Base-by-base conservation (phyloP, 2,329 filamentous ascomycete genomes). In the Fusarium virguliforme region DNA sequence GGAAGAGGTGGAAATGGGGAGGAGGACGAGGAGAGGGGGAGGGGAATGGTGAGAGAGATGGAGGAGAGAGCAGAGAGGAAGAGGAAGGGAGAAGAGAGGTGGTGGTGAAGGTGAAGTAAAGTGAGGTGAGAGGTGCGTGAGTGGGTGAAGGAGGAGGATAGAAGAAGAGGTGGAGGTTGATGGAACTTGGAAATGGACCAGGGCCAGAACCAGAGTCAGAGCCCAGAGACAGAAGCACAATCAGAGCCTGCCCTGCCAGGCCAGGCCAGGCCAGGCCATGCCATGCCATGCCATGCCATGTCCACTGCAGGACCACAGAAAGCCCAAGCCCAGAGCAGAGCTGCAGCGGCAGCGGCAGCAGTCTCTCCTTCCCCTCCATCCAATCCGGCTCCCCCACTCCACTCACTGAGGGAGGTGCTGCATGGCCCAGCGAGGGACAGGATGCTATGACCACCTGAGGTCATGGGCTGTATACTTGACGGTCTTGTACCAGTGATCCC, bases 51-150 rank as follows among this genome's bases (percentile, higher is more conserved):
- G 62, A 64, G 69, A 64, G 75, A 74, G 73, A 72, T 65, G 64
- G 62, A 46, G 64, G 62, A 46, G 59, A 64, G 60, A 60, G 64
- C 58, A 74, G 70, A 72, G 65, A 72, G 71, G 8, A 70, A 70
- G 73, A 18, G 18, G 18, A 18, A 64, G 54, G 62, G 62, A 65
- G 67, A 68, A 67, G 68, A 67, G 68, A 65, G 74, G 75, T 71
- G 70, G 75, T 71, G 70, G 65, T 70, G 76, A 76, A 76, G 76
- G 76, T 75, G 72, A 77, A 73, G 73, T 76, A 78, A 72, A 64
- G 75, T 62, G 72, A 76, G 63, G 67, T 68, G 71, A 71, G 73
- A 71, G 73, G 75, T 66, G 70, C 71, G 74, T 77, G 76, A 61
- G 67, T 60, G 73, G 58, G 69, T 69, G 71, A 68, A 67, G 60